Evolutionary conservation across 2,329 filamentous ascomycete genomes (phyloP), one percentile per base, ranked within the genome.

Genomic region (Zymoseptoria crescenta): DNA sequence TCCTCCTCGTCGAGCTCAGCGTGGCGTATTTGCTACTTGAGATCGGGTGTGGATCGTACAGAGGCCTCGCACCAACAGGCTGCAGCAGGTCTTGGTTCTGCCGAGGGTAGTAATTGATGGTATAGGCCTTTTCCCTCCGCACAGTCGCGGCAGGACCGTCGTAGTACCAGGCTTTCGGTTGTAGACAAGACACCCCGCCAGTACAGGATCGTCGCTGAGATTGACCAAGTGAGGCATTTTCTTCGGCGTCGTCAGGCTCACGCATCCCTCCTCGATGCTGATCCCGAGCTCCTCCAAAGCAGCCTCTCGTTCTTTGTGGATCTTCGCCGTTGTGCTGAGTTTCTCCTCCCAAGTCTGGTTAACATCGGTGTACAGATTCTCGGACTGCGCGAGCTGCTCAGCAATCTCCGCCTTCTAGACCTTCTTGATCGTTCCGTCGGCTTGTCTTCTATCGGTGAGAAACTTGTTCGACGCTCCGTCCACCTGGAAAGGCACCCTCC

Each of bases 341-440:
- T 97, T 97, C 76, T 99, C 85, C 76, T 99, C 94, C 94, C 94
- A 99, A 0, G 94, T 99, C 76, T 99, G 92, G 70, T 99, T 99
- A 56, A 99, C 83, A 72, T 99, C 94, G 54, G 88, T 87, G 70
- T 97, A 89, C 21, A 99, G 82, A 76, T 99, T 99, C 76, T 99
- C 94, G 64, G 91, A 96, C 73, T 97, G 94, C 67, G 87, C 91
- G 28, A 99, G 80, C 74, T 99, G 95, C 73, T 99, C 94, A 5
- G 91, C 90, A 73, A 99, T 99, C 72, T 99, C 94, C 2, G 94
- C 94, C 74, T 99, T 99, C 55, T 92, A 96, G 48, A 99, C 94
- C 73, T 95, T 95, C 77, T 96, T 96, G 65, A 96, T 80, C 0
- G 84, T 83, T 9, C 94, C 94, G 72, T 97, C 94, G 0, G 88